phyloP scores from a whole-genome alignment of 352 stramenopile genomes.

The Blastocystis sp. region DNA sequence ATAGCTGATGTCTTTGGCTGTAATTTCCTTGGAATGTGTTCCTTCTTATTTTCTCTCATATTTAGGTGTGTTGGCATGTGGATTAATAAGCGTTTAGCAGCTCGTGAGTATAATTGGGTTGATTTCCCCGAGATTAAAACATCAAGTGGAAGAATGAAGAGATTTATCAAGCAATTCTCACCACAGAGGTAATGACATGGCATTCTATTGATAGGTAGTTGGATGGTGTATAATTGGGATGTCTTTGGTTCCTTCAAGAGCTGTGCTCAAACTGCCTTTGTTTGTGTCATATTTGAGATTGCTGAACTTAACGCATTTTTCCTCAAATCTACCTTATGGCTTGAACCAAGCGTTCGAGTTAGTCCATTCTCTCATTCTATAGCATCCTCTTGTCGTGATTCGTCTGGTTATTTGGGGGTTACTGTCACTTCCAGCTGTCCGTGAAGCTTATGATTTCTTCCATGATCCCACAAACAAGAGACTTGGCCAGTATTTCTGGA shows the following conservation, averaged over 20 bases:
- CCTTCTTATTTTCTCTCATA: neutral
- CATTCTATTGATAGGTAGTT: conserved; percentile 73
- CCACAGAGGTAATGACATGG: conserved; percentile 69
- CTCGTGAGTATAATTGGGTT: conserved; percentile 85
- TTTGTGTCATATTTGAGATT: conserved; percentile 81
- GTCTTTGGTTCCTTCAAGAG: conserved; percentile 85
- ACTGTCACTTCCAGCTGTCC: conserved; percentile 38
- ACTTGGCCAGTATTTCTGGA: conserved; percentile 62
- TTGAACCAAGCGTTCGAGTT: conserved; percentile 13
- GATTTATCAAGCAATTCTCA: conserved; percentile 81
- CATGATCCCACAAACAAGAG: conserved; percentile 25
- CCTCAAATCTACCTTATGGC: conserved; percentile 72
- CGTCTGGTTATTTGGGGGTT: conserved; percentile 63
- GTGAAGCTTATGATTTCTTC: conserved; percentile 67
- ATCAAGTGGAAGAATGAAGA: conserved; percentile 78
- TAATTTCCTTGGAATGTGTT: conserved; percentile 83
- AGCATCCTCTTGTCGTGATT: conserved; percentile 37
- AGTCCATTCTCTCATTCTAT: neutral
- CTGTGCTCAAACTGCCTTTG: conserved; percentile 76
- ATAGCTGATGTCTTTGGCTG: conserved; percentile 85
- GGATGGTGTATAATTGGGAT: conserved; percentile 84
- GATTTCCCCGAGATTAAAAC: conserved; percentile 81
- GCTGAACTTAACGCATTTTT: conserved; percentile 89
- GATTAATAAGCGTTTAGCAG: conserved; percentile 76
- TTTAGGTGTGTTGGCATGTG: conserved; percentile 68